Evolutionary conservation across 306 rosid genomes (phyloP).

Genomic region (Fagus crenata): DNA sequence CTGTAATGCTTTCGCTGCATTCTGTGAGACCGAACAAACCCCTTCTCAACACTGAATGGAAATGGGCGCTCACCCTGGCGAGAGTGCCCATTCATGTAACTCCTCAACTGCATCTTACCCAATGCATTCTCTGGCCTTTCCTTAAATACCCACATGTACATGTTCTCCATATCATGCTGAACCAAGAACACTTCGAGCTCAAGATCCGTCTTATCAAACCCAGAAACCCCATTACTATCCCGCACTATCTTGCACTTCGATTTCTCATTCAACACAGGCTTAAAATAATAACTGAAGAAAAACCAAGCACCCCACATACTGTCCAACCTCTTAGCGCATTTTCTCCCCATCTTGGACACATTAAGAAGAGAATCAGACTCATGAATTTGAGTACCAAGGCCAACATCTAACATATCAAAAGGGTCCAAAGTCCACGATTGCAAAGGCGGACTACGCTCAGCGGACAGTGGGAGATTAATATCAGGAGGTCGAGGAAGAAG

Average conservation of each 20-base stretch:
- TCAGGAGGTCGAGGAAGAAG: conserved; percentile 39
- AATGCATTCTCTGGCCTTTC: conserved; percentile 48
- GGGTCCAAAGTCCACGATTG: conserved; percentile 33
- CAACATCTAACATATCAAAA: conserved; percentile 40
- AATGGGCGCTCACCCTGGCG: conserved; percentile 45
- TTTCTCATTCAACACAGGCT: conserved; percentile 42
- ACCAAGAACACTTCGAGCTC: conserved; percentile 43
- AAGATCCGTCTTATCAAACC: conserved; percentile 43
- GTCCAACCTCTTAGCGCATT: conserved; percentile 36
- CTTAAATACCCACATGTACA: conserved; percentile 51
- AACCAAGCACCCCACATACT: conserved; percentile 47
- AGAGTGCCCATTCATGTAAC: conserved; percentile 47
- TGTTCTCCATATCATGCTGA: conserved; percentile 50
- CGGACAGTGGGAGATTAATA: conserved; percentile 38
- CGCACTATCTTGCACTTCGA: conserved; percentile 31
- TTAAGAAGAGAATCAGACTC: conserved; percentile 29
- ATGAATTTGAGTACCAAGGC: conserved; percentile 35
- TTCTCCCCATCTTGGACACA: conserved; percentile 29
- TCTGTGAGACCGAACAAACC: conserved; percentile 38
- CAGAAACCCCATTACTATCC: conserved; percentile 37
- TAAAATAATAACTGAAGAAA: conserved; percentile 40
- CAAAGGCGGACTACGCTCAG: conserved; percentile 36
- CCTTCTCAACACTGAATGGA: conserved; percentile 42
- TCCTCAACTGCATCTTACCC: conserved; percentile 50
- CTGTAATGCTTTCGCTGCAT: conserved; percentile 50